Evolutionary conservation across 163 green algal species (phyloP).

Genomic region (Scenedesmus sp.): DNA sequence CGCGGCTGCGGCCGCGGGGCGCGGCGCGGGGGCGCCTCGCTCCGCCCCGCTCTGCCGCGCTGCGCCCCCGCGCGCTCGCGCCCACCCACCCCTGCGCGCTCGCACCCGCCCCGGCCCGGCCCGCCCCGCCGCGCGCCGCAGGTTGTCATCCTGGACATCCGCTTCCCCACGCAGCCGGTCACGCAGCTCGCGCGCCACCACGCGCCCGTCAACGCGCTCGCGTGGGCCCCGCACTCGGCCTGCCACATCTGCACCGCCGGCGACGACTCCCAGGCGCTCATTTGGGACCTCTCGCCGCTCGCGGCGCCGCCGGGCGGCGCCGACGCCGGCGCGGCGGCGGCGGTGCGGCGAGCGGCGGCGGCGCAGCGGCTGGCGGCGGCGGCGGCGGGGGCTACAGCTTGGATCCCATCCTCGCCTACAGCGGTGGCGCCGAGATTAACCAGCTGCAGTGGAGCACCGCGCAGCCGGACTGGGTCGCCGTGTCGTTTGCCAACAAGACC

Average conservation of each 20-base stretch:
- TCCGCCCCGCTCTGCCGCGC: too few relatives aligned
- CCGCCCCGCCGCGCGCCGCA: slow-evolving; percentile 17
- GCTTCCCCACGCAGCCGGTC: slow-evolving; percentile 91
- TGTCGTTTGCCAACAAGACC: slow-evolving; percentile 90
- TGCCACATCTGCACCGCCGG: slow-evolving; percentile 96
- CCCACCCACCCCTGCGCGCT: too few relatives aligned
- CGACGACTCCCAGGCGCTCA: slow-evolving; percentile 92
- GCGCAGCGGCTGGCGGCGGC: background rate
- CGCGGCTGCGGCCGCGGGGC: background rate
- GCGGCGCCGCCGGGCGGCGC: slow-evolving; percentile 26
- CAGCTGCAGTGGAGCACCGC: slow-evolving; percentile 92
- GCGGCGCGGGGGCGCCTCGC: too few relatives aligned
- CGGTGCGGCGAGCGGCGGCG: background rate
- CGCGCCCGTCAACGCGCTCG: slow-evolving; percentile 86
- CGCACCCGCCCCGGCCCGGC: too few relatives aligned
- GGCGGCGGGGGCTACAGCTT: slow-evolving; percentile 40
- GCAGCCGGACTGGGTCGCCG: slow-evolving; percentile 97
- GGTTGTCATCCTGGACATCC: slow-evolving; percentile 92
- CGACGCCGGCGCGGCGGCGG: background rate
- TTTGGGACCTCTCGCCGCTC: slow-evolving; percentile 86
- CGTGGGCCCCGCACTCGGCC: slow-evolving; percentile 94
- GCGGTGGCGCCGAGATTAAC: slow-evolving; percentile 87
- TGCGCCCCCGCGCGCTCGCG: too few relatives aligned
- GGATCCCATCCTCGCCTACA: slow-evolving; percentile 97
- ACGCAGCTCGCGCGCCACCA: slow-evolving; percentile 88